Evolutionary conservation across 306 rosid species (phyloP).

Genomic region (Erythrophleum fordii): DNA sequence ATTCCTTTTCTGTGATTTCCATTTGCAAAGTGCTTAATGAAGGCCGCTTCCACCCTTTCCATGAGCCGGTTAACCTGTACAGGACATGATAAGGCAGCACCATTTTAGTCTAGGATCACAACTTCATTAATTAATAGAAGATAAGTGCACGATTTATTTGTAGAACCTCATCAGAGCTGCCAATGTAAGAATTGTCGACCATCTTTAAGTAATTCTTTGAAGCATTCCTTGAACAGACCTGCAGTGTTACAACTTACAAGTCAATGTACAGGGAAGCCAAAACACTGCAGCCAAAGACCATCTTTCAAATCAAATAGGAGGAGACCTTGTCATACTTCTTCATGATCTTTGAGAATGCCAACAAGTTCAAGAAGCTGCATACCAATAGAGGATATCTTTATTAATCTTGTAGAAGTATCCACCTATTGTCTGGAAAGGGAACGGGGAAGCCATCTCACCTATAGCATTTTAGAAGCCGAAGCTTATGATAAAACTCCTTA

Average conservation of each 20-base stretch:
- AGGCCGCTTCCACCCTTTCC: constrained; percentile 69
- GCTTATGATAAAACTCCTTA: constrained; percentile 67
- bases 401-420: neutral
- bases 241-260: constrained; percentile 7
- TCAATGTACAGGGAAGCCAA: constrained; percentile 1
- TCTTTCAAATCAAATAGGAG: constrained; percentile 5
- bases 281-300: constrained; percentile 3
- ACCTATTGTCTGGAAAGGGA: neutral
- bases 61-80: constrained; percentile 62
- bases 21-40: constrained; percentile 64
- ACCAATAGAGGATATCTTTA: constrained; percentile 27
- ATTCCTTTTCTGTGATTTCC: constrained; percentile 58
- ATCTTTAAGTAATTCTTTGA: constrained; percentile 65
- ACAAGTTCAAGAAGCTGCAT: constrained; percentile 69
- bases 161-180: constrained; percentile 63
- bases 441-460: constrained; percentile 51
- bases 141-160: constrained; percentile 3
- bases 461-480: constrained; percentile 66
- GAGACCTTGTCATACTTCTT: constrained; percentile 87
- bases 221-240: constrained; percentile 65
- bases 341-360: constrained; percentile 84
- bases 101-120: neutral
- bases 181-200: constrained; percentile 70
- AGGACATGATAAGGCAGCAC: constrained; percentile 30
- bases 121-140: constrained; percentile 4